Percentiles rank a stretch among this genome's conserved stretches.
Conservation (phyloP, 2,329 filamentous ascomycete genomes). For the Apiospora kogelbergensis region DNA sequence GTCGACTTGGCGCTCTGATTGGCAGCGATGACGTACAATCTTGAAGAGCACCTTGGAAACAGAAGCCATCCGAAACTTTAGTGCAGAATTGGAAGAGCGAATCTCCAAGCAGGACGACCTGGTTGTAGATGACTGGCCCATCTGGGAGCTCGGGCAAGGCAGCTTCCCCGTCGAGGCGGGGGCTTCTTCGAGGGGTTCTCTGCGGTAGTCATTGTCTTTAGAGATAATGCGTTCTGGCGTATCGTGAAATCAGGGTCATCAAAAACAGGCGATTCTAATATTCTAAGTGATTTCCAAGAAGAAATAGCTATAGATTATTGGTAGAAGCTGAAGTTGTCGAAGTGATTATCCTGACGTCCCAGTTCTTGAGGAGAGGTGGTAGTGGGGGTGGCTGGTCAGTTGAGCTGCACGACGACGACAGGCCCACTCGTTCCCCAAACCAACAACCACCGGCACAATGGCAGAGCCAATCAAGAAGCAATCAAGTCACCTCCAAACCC, state of each 20-base stretch:
- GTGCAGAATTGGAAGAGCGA: slow-evolving; percentile 76
- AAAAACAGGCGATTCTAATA: no score
- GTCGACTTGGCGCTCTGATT: neutral
- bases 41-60: slow-evolving; percentile 71
- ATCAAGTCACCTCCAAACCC: no score
- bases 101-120: slow-evolving; percentile 85
- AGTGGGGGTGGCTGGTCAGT: neutral
- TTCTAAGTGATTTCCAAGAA: no score
- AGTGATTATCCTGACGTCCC: no score
- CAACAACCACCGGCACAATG: neutral
- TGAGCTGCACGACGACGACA: neutral
- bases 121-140: slow-evolving; percentile 50
- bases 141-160: slow-evolving; percentile 2
- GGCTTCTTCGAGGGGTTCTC: neutral
- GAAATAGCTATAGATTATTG: neutral
- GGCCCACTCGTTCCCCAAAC: neutral
- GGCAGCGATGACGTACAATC: slow-evolving; percentile 49
- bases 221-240: neutral
- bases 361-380: neutral
- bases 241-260: neutral
- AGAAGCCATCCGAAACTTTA: slow-evolving; percentile 66
- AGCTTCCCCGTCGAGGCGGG: neutral
- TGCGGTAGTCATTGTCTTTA: neutral
- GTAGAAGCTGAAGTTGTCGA: neutral
- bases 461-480: no score